A percentile compares a stretch with the other conserved stretches of the same genome.
These are phyloP conservation scores for Micractinium sp. DNA, from an alignment of 139 green algal species.

Conservation along the genomic window DNA sequence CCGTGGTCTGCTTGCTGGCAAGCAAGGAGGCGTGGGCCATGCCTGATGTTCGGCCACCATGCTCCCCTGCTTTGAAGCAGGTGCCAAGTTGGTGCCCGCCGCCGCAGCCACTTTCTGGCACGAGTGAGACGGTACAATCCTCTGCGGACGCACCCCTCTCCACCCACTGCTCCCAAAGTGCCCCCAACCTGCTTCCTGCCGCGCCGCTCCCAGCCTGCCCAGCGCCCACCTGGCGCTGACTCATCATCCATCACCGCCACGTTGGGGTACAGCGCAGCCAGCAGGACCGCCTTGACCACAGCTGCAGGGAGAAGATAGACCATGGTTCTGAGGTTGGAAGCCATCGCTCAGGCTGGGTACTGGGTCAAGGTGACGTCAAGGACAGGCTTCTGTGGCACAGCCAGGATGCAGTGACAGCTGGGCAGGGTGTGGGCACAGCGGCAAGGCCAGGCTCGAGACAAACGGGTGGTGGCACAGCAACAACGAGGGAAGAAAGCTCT, in stretches of 20 bases:
- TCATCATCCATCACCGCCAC: slow-evolving; percentile 77
- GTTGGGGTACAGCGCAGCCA: slow-evolving; percentile 87
- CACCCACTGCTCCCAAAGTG: no score
- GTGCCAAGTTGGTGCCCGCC: no score
- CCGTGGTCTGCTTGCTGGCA: no score
- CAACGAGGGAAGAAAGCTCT: neutral
- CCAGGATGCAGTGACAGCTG: no score
- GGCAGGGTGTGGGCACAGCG: neutral
- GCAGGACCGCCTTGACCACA: slow-evolving; percentile 81
- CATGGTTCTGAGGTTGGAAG: no score
- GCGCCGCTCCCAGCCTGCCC: neutral
- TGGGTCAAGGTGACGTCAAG: no score
- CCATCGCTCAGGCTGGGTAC: no score
- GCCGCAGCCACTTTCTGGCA: no score
- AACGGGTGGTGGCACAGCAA: neutral
- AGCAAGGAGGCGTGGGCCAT: neutral
- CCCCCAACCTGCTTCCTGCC: neutral
- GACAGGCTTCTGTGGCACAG: no score
- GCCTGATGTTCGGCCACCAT: neutral
- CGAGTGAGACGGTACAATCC: no score
- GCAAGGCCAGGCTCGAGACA: neutral
- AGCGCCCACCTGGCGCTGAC: slow-evolving; percentile 12
- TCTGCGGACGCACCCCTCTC: no score
- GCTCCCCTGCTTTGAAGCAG: no score
- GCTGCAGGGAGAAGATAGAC: slow-evolving; percentile 24